A percentile compares a stretch with the other conserved stretches of the same genome.
Conservation (phyloP, 305 asterid species). For the Nicotiana rustica region DNA sequence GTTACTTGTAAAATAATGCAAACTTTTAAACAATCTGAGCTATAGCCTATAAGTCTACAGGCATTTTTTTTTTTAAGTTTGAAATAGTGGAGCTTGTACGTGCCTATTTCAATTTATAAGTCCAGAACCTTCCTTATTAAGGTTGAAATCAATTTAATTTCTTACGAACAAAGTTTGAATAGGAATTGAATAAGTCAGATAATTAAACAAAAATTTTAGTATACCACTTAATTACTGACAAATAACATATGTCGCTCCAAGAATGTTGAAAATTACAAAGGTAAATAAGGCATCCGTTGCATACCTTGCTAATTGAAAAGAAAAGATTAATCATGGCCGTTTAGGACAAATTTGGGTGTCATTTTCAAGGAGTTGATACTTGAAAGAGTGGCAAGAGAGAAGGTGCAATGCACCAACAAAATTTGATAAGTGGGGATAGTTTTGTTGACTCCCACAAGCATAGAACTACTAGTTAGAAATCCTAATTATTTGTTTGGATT, state of each 20-base stretch:
- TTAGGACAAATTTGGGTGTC: slow-evolving; percentile 45
- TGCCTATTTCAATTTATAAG: too few relatives aligned
- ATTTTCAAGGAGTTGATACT: slow-evolving; percentile 32
- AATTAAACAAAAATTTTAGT: not conserved
- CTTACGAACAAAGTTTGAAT: not conserved
- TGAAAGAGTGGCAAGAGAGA: not conserved
- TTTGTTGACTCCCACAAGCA: slow-evolving; percentile 16
- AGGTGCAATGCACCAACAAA: slow-evolving; percentile 28
- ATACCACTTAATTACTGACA: not conserved
- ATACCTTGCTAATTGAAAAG: not conserved
- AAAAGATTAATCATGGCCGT: slow-evolving; percentile 45
- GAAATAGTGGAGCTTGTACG: too few relatives aligned
- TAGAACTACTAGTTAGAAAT: not conserved
- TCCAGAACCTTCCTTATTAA: too few relatives aligned
- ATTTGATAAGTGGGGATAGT: slow-evolving; percentile 18
- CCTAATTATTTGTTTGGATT: not conserved
- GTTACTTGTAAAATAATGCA: too few relatives aligned
- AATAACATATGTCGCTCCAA: not conserved
- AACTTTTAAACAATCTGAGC: too few relatives aligned
- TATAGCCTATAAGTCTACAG: too few relatives aligned
- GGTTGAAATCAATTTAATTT: not conserved
- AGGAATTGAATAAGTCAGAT: not conserved
- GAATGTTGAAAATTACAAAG: not conserved
- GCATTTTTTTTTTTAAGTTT: too few relatives aligned
- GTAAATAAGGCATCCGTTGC: not conserved